These are phyloP conservation scores for Xylariaceae sp. DNA, from an alignment of 2,329 filamentous ascomycete species.

Conservation along the genomic window DNA sequence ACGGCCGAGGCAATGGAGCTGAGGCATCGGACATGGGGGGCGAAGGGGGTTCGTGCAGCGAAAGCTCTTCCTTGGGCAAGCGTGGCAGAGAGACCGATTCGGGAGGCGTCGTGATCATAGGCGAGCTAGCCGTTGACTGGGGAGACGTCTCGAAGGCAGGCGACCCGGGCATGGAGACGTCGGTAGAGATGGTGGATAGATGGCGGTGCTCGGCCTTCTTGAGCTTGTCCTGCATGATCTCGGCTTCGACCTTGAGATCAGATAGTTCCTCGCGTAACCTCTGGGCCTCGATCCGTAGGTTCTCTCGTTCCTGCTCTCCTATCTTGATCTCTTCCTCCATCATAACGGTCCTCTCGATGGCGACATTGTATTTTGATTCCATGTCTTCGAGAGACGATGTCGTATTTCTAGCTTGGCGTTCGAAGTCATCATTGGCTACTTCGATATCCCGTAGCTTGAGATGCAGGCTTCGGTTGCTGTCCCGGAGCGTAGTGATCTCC, in stretches of 20 bases:
- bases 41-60: constrained; percentile 80
- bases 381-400: constrained; percentile 94
- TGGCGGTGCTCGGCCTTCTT: constrained; percentile 63
- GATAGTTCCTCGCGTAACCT: constrained; percentile 84
- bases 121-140: constrained; percentile 83
- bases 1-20: constrained; percentile 50
- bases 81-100: constrained; percentile 58
- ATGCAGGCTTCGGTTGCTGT: constrained; percentile 76
- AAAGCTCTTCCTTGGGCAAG: constrained; percentile 55
- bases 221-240: constrained; percentile 91
- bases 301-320: constrained; percentile 88
- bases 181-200: constrained; percentile 56
- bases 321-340: constrained; percentile 91
- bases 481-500: constrained; percentile 88
- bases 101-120: constrained; percentile 83
- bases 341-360: constrained; percentile 87
- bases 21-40: constrained; percentile 90
- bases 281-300: constrained; percentile 84
- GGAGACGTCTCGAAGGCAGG: constrained; percentile 73
- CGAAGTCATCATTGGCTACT: constrained; percentile 97
- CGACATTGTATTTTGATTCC: constrained; percentile 93
- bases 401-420: constrained; percentile 92
- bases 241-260: constrained; percentile 90
- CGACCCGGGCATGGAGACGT: constrained; percentile 62
- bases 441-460: constrained; percentile 89